Evolutionary conservation across 2,329 filamentous ascomycete species (phyloP).

Genomic region (Fusarium sp.): DNA sequence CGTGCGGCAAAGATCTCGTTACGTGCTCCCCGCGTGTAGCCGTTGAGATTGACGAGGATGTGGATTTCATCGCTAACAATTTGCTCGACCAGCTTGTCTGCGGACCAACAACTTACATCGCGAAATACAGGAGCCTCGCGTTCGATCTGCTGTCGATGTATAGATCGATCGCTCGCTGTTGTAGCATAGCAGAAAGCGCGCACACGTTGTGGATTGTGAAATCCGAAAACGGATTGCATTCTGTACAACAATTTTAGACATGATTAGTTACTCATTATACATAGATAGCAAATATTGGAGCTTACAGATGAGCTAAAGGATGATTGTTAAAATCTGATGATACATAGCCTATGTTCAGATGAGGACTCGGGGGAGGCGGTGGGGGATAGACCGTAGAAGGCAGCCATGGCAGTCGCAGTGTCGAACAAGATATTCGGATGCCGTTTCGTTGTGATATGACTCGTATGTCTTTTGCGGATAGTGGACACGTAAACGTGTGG

Average conservation of each 20-base stretch:
- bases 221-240: slow-evolving; percentile 98
- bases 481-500: slow-evolving; percentile 95
- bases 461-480: slow-evolving; percentile 91
- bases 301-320: slow-evolving; percentile 87
- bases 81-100: slow-evolving; percentile 85
- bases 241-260: slow-evolving; percentile 49
- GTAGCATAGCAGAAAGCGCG: slow-evolving; percentile 97
- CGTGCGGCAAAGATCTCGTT: slow-evolving; percentile 98
- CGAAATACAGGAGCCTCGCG: slow-evolving; percentile 90
- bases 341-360: slow-evolving; percentile 93
- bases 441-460: slow-evolving; percentile 96
- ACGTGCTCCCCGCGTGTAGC: slow-evolving; percentile 94
- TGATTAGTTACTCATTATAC: slow-evolving; percentile 16
- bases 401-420: slow-evolving; percentile 88
- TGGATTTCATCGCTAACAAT: slow-evolving; percentile 91
- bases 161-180: slow-evolving; percentile 87
- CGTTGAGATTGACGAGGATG: slow-evolving; percentile 96
- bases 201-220: slow-evolving; percentile 80
- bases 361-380: slow-evolving; percentile 82
- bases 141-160: slow-evolving; percentile 93
- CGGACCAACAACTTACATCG: slow-evolving; percentile 87
- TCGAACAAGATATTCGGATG: slow-evolving; percentile 90
- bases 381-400: slow-evolving; percentile 85
- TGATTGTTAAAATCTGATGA: slow-evolving; percentile 99
- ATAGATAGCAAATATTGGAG: neutral